Percentiles rank a stretch among this genome's conserved stretches.
phyloP scores from a whole-genome alignment of 148 eudicot genomes.

The Talinum fruticosum region DNA sequence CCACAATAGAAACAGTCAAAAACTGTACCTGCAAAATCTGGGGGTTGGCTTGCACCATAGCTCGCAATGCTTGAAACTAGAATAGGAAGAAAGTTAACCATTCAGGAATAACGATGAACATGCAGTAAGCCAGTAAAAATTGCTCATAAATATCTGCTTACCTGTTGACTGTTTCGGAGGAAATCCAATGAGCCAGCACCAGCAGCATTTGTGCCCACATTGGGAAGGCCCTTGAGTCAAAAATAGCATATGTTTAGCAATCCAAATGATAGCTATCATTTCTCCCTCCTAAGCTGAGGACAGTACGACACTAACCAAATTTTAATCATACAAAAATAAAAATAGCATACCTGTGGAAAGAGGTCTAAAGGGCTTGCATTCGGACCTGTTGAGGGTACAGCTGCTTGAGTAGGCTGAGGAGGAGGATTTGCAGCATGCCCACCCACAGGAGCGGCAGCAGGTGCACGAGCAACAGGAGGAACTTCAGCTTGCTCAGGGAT shows the following conservation, averaged over 20 bases:
- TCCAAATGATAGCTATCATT: neutral
- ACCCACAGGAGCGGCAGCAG: conserved; percentile 27
- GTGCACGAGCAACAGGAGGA: conserved; percentile 22
- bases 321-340: neutral
- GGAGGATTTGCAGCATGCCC: conserved; percentile 49
- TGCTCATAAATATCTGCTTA: conserved; percentile 12
- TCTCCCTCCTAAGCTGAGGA: neutral
- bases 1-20: neutral
- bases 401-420: conserved; percentile 52
- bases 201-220: conserved; percentile 75
- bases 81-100: neutral
- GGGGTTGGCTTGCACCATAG: conserved; percentile 89
- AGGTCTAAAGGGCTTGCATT: conserved; percentile 84
- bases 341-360: conserved; percentile 67
- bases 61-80: conserved; percentile 83
- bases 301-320: neutral
- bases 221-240: conserved; percentile 66
- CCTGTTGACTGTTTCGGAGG: conserved; percentile 85
- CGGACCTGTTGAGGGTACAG: conserved; percentile 25
- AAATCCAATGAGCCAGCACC: conserved; percentile 73
- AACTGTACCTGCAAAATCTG: conserved; percentile 72
- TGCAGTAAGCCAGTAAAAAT: neutral
- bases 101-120: neutral
- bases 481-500: conserved; percentile 73
- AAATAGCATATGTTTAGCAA: neutral